These are phyloP conservation scores for Hylodesmum podocarpum DNA, from an alignment of 306 rosid genomes.

Conservation along the genomic window DNA sequence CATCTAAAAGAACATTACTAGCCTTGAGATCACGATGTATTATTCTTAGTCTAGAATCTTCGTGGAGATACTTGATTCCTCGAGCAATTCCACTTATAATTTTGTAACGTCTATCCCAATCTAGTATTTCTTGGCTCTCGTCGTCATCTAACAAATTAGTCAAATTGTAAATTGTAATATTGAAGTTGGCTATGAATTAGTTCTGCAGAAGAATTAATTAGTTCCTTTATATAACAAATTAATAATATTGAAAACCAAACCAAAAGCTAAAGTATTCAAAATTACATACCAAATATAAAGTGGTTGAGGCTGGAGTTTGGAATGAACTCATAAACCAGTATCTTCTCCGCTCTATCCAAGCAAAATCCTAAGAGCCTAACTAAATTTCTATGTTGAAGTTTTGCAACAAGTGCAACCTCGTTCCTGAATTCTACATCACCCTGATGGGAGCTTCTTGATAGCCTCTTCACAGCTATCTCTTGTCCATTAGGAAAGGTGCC, in stretches of 20 bases:
- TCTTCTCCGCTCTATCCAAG: conserved; percentile 45
- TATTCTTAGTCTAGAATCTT: conserved; percentile 49
- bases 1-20: conserved; percentile 47
- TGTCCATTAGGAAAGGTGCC: conserved; percentile 36
- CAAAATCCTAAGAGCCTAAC: conserved; percentile 51
- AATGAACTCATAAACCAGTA: conserved; percentile 55
- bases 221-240: neutral
- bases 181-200: neutral
- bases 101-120: conserved; percentile 45
- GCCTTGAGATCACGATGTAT: conserved; percentile 58
- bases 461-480: conserved; percentile 46
- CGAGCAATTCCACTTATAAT: conserved; percentile 46
- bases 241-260: neutral
- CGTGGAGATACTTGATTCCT: conserved; percentile 54
- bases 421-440: conserved; percentile 53
- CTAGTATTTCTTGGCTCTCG: conserved; percentile 13
- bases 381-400: conserved; percentile 52
- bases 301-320: conserved; percentile 46
- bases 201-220: neutral
- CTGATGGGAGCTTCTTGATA: conserved; percentile 36
- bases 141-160: conserved; percentile 35
- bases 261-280: neutral
- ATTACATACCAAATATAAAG: conserved; percentile 43
- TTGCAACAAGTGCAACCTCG: conserved; percentile 36
- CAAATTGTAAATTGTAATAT: neutral